phyloP scores from a whole-genome alignment of 2,329 filamentous ascomycete species.

The Neocatenulostroma microsporum region DNA sequence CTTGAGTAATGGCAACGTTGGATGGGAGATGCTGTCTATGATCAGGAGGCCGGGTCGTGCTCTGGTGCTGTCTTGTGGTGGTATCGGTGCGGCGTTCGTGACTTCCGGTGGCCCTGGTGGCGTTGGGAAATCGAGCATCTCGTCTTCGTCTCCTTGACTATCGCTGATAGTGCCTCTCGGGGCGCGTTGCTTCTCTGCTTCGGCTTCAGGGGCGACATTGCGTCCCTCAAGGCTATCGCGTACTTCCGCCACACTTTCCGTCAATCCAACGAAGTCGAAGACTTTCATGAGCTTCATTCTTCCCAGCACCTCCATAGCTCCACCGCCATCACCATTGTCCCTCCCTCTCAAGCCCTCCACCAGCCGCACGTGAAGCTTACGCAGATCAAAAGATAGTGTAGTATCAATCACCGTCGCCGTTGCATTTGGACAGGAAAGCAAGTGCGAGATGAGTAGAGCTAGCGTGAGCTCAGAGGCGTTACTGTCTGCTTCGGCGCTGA shows the following conservation, averaged over 20 bases:
- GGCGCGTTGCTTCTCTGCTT: neutral
- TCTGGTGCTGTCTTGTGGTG: neutral
- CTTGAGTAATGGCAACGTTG: conserved; percentile 22
- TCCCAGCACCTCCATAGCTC: conserved; percentile 33
- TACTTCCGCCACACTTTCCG: conserved; percentile 41
- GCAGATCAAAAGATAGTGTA: conserved; percentile 39
- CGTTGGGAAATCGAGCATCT: conserved; percentile 28
- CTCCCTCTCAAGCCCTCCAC: conserved; percentile 8
- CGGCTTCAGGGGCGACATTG: neutral
- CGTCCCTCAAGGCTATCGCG: conserved; percentile 27
- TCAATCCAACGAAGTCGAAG: conserved; percentile 43
- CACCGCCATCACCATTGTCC: conserved; percentile 6
- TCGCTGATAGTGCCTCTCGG: conserved; percentile 26
- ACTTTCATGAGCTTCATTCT: conserved; percentile 43
- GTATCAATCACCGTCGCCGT: conserved; percentile 41
- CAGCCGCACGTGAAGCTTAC: conserved; percentile 29
- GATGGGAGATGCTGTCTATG: conserved; percentile 23
- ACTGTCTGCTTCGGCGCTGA: conserved; percentile 28
- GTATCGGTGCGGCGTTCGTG: neutral
- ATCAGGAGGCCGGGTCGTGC: conserved; percentile 13
- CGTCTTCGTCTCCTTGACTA: conserved; percentile 31
- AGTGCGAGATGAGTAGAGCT: conserved; percentile 32
- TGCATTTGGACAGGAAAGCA: conserved; percentile 24
- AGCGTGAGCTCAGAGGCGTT: conserved; percentile 24
- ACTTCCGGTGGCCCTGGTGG: neutral